Conservation (phyloP, 2,329 filamentous ascomycete species). For the Delphinella strobiligena region DNA sequence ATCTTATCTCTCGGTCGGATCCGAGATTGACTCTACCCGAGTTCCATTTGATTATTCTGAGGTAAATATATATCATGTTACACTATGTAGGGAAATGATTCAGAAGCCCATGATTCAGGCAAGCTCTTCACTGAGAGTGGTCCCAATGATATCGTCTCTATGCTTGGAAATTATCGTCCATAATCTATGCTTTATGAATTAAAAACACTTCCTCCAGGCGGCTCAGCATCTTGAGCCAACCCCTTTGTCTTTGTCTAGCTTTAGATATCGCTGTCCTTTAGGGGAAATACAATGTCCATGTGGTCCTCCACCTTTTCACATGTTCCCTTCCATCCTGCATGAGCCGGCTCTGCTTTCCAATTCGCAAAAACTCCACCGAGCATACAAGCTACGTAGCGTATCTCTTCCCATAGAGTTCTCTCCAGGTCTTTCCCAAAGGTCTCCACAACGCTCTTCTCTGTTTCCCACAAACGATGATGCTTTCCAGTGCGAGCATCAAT, state of each 20-base stretch:
- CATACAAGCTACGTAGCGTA: constrained; percentile 14
- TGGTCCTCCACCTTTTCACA: constrained; percentile 8
- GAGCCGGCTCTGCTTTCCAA: constrained; percentile 9
- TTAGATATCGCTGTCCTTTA: no score
- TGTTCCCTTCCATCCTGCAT: constrained; percentile 3
- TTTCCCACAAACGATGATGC: constrained; percentile 14
- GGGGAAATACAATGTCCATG: constrained; percentile 4
- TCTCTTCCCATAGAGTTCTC: constrained; percentile 13
- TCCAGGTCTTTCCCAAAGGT: constrained; percentile 18
- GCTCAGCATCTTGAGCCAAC: not conserved
- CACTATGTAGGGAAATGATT: no score
- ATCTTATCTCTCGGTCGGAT: no score
- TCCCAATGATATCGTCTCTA: no score
- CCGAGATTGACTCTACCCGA: no score
- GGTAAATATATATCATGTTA: no score
- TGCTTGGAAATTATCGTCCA: not conserved
- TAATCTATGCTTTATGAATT: not conserved
- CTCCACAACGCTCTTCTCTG: constrained; percentile 12
- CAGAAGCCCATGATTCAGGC: no score
- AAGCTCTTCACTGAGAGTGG: no score
- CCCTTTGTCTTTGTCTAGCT: no score
- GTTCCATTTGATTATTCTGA: no score
- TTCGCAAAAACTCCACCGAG: constrained; percentile 12
- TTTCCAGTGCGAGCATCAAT: constrained; percentile 12
- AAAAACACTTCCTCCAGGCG: not conserved